Base-by-base conservation (phyloP, 257 asterid genomes). In the Echites panduratus region DNA sequence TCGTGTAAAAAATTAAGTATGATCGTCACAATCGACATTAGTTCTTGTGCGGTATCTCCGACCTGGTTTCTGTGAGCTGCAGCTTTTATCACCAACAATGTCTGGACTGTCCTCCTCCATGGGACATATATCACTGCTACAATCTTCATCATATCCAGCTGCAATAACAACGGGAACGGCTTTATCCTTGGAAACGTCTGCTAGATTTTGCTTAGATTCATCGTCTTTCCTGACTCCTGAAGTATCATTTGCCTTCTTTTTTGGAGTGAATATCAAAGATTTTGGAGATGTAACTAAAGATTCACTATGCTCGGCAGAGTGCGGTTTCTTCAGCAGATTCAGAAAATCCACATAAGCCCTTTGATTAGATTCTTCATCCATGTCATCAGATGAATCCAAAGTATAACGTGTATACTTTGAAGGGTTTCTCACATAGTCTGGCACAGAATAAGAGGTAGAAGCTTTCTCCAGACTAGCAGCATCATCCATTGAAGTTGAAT, bases 391-490 rank as follows among this genome's bases (percentile, higher is more conserved):
- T 14, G 91, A 82, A 68, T 85, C 87, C 52, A 91, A 84, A 11
- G 89, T 77, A 65, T 89, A 93, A 62, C 84, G 88, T 4, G 86
- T 89, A 82, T 91, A 93, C 75, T 81, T 91, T n/a, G 96, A 82
- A 62, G 97, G 97, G 86, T 91, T 88, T 80, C 83, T 85, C 24
- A 89, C 9, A 75, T 89, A 91, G 75, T 94, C 96, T 5, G 97
- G 96, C 73, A 87, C 76, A 40, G 80, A 35, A 43, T 77, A 22
- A 53, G 24, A 47, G 19, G 53, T 40, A 14, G 27, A 47, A 10
- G 3, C 20, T 24, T 44, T 11, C 44, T 32, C 59, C 22, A 47
- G 73, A 43, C 26, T 16, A 59, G 50, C 49, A 73, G 63, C 29
- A 17, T 63, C 58, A 41, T 53, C 67, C 26, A 16, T 53, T 53